phyloP scores from a whole-genome alignment of 1,284 basidiomycete genomes.

The Trichosporon sp. region DNA sequence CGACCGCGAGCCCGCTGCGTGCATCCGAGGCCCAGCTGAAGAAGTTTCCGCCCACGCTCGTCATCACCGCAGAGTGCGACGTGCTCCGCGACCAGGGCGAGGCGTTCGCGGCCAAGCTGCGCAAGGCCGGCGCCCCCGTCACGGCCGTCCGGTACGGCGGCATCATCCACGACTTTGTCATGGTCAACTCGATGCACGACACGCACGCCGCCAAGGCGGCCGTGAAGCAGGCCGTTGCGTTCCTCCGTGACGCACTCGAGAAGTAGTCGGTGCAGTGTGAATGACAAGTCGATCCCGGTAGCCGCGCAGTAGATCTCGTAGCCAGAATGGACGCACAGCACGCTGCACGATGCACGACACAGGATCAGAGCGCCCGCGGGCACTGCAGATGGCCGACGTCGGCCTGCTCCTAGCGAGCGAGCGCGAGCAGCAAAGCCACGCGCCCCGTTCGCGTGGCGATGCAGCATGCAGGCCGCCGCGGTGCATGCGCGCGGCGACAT shows the following conservation, averaged over 20 bases:
- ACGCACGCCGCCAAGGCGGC: slow-evolving; percentile 14
- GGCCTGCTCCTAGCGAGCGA: neutral
- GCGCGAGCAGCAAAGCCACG: too few relatives aligned
- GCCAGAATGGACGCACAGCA: neutral
- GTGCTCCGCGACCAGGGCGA: slow-evolving; percentile 21
- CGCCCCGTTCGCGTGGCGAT: neutral
- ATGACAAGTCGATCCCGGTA: too few relatives aligned
- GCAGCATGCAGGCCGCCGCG: neutral
- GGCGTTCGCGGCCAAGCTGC: slow-evolving; percentile 18
- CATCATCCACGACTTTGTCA: slow-evolving; percentile 21
- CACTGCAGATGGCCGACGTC: too few relatives aligned
- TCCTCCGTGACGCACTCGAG: slow-evolving; percentile 7
- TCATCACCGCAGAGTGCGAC: slow-evolving; percentile 19
- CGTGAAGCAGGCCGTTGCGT: slow-evolving; percentile 1
- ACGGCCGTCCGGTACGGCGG: slow-evolving; percentile 13
- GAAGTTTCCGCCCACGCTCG: slow-evolving; percentile 17
- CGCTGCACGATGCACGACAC: neutral
- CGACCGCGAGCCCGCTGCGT: slow-evolving; percentile 10
- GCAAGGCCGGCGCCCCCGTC: slow-evolving; percentile 10
- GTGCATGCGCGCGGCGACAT: neutral
- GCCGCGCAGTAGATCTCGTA: neutral
- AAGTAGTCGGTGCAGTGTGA: neutral
- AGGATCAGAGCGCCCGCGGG: neutral
- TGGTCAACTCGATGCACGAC: slow-evolving; percentile 18
- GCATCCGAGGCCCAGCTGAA: slow-evolving; percentile 9